Evolutionary conservation across 2,329 filamentous ascomycete species (phyloP).

Genomic region (Beauveria asiatica): DNA sequence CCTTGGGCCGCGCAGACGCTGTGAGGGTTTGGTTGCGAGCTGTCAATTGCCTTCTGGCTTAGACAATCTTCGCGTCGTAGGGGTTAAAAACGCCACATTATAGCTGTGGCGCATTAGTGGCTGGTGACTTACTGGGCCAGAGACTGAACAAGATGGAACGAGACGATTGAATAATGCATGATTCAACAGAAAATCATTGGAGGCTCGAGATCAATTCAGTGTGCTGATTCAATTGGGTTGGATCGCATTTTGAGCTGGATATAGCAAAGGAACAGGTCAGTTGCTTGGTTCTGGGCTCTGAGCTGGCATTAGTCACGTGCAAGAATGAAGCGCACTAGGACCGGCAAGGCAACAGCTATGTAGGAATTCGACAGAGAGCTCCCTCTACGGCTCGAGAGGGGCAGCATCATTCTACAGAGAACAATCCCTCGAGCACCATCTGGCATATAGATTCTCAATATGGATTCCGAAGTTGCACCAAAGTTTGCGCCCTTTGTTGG

Average conservation of each 20-base stretch:
- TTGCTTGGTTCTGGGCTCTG: too few species aligned
- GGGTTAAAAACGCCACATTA: background rate
- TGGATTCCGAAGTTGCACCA: constrained; percentile 57
- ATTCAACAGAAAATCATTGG: background rate
- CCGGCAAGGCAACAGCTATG: background rate
- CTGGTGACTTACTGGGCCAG: background rate
- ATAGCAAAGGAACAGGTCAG: too few species aligned
- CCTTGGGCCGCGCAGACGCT: background rate
- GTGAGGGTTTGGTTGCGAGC: constrained; percentile 1
- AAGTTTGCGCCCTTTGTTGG: constrained; percentile 84
- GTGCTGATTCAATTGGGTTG: background rate
- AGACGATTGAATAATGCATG: background rate
- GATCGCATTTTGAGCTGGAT: too few species aligned
- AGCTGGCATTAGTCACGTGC: background rate
- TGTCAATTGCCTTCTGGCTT: constrained; percentile 9
- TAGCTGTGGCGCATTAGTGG: constrained; percentile 3
- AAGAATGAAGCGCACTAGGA: background rate
- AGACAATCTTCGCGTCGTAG: constrained; percentile 2
- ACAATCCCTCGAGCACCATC: background rate
- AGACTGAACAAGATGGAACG: background rate
- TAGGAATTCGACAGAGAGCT: background rate
- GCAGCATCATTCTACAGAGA: background rate
- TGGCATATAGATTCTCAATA: constrained; percentile 22
- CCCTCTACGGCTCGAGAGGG: background rate
- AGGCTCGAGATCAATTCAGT: too few species aligned